These are phyloP conservation scores for Gastrolobium villosum DNA, from an alignment of 306 rosid genomes.

Conservation along the genomic window DNA sequence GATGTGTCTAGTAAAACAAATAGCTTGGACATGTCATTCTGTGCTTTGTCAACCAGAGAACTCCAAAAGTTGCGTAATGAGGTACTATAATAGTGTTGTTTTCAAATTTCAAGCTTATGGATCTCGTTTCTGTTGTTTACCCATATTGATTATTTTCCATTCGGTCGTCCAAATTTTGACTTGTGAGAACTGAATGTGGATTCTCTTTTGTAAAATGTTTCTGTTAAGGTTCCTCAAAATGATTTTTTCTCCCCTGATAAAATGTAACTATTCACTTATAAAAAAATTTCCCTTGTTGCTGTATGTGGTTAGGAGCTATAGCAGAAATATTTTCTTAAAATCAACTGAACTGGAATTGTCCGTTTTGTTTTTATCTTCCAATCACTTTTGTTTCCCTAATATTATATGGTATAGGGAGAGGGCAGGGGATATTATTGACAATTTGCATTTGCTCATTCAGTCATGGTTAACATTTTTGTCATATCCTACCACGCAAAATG, in stretches of 20 bases:
- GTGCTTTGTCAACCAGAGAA: slow-evolving; percentile 87
- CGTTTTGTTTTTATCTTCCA: slow-evolving; percentile 14
- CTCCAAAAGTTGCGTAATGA: slow-evolving; percentile 94
- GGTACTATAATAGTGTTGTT: slow-evolving; percentile 53
- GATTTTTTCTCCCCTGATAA: background rate
- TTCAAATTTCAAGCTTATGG: slow-evolving; percentile 32
- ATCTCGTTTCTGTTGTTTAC: slow-evolving; percentile 32
- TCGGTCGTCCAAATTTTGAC: background rate
- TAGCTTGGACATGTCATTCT: slow-evolving; percentile 68
- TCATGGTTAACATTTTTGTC: slow-evolving; percentile 18
- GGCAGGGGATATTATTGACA: background rate
- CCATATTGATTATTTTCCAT: slow-evolving; percentile 7
- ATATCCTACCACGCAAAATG: background rate
- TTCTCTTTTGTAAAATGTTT: slow-evolving; percentile 19
- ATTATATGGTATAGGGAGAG: slow-evolving; percentile 19
- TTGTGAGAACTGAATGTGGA: slow-evolving; percentile 23
- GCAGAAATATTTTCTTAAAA: slow-evolving; percentile 21
- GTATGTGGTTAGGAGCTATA: slow-evolving; percentile 25
- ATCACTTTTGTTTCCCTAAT: slow-evolving; percentile 1
- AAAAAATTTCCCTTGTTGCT: background rate
- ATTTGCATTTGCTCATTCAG: slow-evolving; percentile 21
- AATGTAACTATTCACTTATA: background rate
- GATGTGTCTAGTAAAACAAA: slow-evolving; percentile 71
- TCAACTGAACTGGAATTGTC: slow-evolving; percentile 17
- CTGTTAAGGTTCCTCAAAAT: slow-evolving; percentile 26